Evolutionary conservation across 495 filamentous ascomycete species (phyloP).

Genomic region (Penicillium roqueforti): DNA sequence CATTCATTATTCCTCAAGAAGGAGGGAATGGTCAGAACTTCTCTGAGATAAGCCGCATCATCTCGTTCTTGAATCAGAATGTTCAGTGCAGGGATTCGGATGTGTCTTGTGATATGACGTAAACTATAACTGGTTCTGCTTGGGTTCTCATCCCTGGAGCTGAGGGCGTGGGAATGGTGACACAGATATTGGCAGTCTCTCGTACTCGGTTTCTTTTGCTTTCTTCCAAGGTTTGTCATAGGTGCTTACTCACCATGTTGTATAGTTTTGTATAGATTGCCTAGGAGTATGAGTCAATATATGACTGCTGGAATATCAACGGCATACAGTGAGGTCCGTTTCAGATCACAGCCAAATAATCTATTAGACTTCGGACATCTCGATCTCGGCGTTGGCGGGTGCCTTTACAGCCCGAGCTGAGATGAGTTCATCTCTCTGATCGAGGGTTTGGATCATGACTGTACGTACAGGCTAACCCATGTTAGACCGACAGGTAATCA

Average conservation of each 20-base stretch:
- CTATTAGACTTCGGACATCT: neutral
- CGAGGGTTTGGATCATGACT: conserved; percentile 8
- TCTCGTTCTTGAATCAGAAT: neutral
- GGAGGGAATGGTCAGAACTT: neutral
- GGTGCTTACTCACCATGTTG: neutral
- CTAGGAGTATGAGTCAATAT: neutral
- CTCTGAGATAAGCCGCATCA: neutral
- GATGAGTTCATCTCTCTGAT: neutral
- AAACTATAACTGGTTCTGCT: conserved; percentile 2
- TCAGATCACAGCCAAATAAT: neutral
- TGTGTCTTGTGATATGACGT: neutral
- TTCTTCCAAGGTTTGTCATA: neutral
- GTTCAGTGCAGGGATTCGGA: neutral
- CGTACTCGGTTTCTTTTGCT: neutral
- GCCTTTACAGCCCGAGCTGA: conserved; percentile 4
- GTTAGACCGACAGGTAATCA: conserved; percentile 2
- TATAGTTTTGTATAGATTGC: neutral
- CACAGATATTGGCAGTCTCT: neutral
- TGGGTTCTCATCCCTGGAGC: conserved; percentile 1
- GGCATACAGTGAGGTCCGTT: neutral
- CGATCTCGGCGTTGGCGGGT: neutral
- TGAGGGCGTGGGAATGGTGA: conserved; percentile 3
- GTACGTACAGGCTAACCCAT: conserved; percentile 3
- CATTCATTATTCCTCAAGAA: neutral
- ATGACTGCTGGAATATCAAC: neutral